Conservation (phyloP, 2,329 filamentous ascomycete genomes). For the Cladosporium austrohemisphaericum region DNA sequence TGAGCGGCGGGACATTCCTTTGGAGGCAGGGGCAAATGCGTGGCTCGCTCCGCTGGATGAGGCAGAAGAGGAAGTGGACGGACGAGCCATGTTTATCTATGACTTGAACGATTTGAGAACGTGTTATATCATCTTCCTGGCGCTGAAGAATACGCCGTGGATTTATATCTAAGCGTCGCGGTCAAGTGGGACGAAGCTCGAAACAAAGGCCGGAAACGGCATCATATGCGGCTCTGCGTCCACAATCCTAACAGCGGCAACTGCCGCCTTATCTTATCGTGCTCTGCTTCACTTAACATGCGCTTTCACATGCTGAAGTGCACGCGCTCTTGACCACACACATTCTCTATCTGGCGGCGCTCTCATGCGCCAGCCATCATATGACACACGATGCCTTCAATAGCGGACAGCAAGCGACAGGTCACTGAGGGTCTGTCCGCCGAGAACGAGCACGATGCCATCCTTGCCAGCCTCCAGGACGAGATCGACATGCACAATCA, state of each 20-base stretch:
- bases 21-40: neutral
- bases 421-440: slow-evolving; percentile 26
- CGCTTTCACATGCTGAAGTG: neutral
- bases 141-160: neutral
- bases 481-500: slow-evolving; percentile 33
- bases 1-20: neutral
- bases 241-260: slow-evolving; percentile 6
- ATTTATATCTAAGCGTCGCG: no score
- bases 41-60: neutral
- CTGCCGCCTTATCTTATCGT: neutral
- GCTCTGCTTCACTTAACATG: slow-evolving; percentile 6
- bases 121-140: neutral
- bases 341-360: neutral
- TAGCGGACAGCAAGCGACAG: slow-evolving; percentile 31
- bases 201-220: neutral
- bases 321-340: neutral
- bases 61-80: slow-evolving; percentile 24
- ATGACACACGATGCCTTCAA: slow-evolving; percentile 27
- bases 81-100: slow-evolving; percentile 23
- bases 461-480: slow-evolving; percentile 28
- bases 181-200: no score
- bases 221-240: slow-evolving; percentile 14
- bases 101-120: neutral
- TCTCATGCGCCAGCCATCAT: neutral
- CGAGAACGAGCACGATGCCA: slow-evolving; percentile 31